Percentiles rank a stretch among this genome's conserved stretches.
Evolutionary conservation across 352 stramenopile genomes (phyloP).

Genomic region (Globisporangium emineosum): DNA sequence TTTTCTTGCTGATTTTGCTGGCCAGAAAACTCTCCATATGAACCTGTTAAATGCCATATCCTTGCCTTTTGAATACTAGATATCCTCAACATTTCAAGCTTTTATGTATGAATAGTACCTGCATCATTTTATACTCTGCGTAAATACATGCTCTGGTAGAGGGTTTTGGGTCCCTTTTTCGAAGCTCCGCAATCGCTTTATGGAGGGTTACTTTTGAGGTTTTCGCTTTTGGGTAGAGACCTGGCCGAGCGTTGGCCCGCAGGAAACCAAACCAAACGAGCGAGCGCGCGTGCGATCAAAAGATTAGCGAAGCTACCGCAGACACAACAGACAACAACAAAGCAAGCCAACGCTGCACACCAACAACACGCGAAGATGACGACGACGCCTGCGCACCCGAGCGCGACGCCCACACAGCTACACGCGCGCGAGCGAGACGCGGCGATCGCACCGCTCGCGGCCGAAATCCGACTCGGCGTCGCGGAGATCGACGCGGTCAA

Average conservation of each 20-base stretch:
- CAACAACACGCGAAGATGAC: conserved; percentile 5
- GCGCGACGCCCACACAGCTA: conserved; percentile 8
- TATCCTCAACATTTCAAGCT: too few species aligned
- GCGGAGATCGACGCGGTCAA: conserved; percentile 22
- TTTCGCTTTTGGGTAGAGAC: conserved; percentile 10
- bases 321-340: conserved; percentile 4
- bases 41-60: neutral
- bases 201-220: neutral
- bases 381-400: conserved; percentile 12
- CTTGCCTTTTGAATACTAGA: neutral
- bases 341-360: neutral
- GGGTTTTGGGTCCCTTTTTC: conserved; percentile 8
- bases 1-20: conserved; percentile 10
- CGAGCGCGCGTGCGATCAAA: conserved; percentile 14
- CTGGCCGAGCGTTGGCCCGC: conserved; percentile 12
- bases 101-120: neutral
- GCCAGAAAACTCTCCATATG: neutral
- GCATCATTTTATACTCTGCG: neutral
- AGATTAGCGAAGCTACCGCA: conserved; percentile 24
- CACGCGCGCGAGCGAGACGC: conserved; percentile 2
- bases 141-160: neutral
- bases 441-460: neutral
- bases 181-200: conserved; percentile 3
- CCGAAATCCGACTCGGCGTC: conserved; percentile 4
- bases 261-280: conserved; percentile 6